A percentile compares a stretch with the other conserved stretches of the same genome.
Conservation (phyloP, 179 eudicot species). For the Silene coronaria region DNA sequence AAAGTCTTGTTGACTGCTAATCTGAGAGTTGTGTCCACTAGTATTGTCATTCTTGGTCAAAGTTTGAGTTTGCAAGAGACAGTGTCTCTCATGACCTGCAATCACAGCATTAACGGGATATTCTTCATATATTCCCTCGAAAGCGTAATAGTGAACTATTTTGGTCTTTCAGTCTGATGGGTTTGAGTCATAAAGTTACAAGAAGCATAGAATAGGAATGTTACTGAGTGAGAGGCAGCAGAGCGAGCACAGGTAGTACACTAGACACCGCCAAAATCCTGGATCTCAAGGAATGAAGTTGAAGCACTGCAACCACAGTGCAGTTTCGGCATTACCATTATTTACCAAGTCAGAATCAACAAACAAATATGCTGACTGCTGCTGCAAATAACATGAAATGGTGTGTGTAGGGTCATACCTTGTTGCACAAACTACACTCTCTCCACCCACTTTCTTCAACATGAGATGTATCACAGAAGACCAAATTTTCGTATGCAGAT, state of each 20-base stretch:
- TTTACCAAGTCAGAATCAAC: background rate
- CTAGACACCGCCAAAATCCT: constrained; percentile 47
- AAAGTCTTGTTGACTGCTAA: constrained; percentile 24
- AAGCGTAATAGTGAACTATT: no score
- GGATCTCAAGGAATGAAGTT: constrained; percentile 32
- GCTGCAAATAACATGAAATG: background rate
- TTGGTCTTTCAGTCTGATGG: no score
- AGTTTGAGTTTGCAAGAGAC: constrained; percentile 23
- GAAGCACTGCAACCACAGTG: constrained; percentile 56
- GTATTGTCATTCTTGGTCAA: constrained; percentile 17
- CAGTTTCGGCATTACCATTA: constrained; percentile 36
- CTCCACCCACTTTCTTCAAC: constrained; percentile 47
- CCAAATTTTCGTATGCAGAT: constrained; percentile 36
- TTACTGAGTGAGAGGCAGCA: constrained; percentile 36
- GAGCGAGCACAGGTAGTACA: constrained; percentile 36
- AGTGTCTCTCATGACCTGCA: constrained; percentile 29
- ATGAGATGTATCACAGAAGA: constrained; percentile 39
- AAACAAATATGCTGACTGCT: background rate
- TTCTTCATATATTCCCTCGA: background rate
- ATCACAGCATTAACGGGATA: constrained; percentile 7
- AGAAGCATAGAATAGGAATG: background rate
- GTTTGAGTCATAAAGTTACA: no score
- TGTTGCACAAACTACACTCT: constrained; percentile 52
- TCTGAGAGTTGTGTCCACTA: constrained; percentile 25
- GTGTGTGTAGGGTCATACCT: constrained; percentile 17